Conservation (phyloP, 805 yeast species). For the Zygotorulaspora chibaensis region DNA sequence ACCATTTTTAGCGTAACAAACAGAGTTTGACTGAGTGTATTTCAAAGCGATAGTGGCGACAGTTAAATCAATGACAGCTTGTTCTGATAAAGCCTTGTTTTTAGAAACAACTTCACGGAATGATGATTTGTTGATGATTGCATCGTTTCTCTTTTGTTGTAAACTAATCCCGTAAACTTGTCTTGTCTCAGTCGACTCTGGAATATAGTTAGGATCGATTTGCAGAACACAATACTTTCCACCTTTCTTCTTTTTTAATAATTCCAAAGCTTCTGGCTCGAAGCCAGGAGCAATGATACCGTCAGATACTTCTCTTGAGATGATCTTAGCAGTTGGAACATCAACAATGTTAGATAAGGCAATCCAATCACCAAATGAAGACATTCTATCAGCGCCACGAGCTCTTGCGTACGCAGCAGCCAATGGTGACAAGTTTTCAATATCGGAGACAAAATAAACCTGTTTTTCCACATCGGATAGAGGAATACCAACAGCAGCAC, state of each 20-base stretch:
- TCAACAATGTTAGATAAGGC: conserved; percentile 97
- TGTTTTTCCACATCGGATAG: conserved; percentile 87
- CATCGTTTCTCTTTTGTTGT: conserved; percentile 97
- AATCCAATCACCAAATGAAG: conserved; percentile 97
- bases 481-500: conserved; percentile 96
- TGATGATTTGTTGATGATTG: conserved; percentile 83
- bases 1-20: conserved; percentile 97
- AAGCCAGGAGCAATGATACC: conserved; percentile 99
- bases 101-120: conserved; percentile 88
- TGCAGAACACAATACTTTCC: conserved; percentile 97
- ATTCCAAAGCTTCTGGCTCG: conserved; percentile 84
- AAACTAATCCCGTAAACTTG: conserved; percentile 94
- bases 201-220: conserved; percentile 90
- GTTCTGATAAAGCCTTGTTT: conserved; percentile 83
- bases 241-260: conserved; percentile 87
- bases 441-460: conserved; percentile 90
- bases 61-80: conserved; percentile 87
- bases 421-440: conserved; percentile 90
- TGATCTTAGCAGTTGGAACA: conserved; percentile 92
- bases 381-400: conserved; percentile 99
- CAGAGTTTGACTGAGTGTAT: conserved; percentile 98
- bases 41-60: conserved; percentile 97
- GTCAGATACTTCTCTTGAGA: conserved; percentile 95
- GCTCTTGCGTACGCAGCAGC: conserved; percentile 99
- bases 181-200: conserved; percentile 79